These are phyloP conservation scores for Pistacia integerrima DNA, from an alignment of 345 rosid genomes.

Conservation along the genomic window DNA sequence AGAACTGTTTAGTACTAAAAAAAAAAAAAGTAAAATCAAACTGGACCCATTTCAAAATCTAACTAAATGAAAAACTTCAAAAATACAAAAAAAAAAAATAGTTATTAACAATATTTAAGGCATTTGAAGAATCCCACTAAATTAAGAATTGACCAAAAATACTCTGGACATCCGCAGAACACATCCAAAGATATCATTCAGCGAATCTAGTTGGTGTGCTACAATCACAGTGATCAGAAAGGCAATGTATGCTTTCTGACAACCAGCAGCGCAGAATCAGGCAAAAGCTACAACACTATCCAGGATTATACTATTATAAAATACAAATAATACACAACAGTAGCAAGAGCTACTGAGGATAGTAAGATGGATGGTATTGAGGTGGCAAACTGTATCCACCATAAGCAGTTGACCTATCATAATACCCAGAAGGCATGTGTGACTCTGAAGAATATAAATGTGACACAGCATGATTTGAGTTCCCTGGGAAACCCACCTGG, in stretches of 20 bases:
- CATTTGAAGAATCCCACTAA: not conserved
- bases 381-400: slow-evolving; percentile 49
- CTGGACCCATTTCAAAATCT: not conserved
- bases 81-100: not conserved
- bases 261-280: slow-evolving; percentile 12
- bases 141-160: slow-evolving; percentile 3
- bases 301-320: not conserved
- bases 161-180: not conserved
- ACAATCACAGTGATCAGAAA: slow-evolving; percentile 2
- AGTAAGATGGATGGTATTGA: slow-evolving; percentile 51
- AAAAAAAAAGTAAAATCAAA: not conserved
- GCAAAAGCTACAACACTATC: slow-evolving; percentile 12
- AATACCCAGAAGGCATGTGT: slow-evolving; percentile 36
- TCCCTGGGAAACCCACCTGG: slow-evolving; percentile 34
- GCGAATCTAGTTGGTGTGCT: not conserved
- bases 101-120: not conserved
- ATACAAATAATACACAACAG: slow-evolving; percentile 9
- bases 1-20: not conserved
- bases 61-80: not conserved
- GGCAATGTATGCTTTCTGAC: slow-evolving; percentile 15
- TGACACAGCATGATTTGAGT: slow-evolving; percentile 32
- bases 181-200: not conserved
- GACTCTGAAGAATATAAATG: slow-evolving; percentile 33
- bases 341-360: slow-evolving; percentile 40
- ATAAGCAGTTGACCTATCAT: slow-evolving; percentile 44